These are phyloP conservation scores for Daldinia decipiens DNA, from an alignment of 495 filamentous ascomycete species.

Conservation along the genomic window DNA sequence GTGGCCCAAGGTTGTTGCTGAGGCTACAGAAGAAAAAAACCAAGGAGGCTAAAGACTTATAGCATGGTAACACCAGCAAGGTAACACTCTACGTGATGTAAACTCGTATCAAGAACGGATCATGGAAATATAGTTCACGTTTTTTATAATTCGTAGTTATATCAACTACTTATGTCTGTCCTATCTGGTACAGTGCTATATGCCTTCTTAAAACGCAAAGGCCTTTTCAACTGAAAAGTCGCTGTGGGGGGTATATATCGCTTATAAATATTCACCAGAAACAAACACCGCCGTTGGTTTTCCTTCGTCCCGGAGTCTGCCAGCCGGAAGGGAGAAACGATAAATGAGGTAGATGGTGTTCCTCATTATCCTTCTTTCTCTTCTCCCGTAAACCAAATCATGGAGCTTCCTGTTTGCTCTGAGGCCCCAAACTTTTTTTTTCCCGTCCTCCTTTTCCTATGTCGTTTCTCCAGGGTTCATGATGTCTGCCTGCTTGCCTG, in stretches of 20 bases:
- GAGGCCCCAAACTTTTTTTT: constrained; percentile 34
- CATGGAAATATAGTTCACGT: neutral
- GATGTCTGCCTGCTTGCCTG: neutral
- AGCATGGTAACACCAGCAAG: neutral
- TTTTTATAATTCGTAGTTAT: constrained; percentile 1
- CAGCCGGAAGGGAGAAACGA: constrained; percentile 31
- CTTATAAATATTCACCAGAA: constrained; percentile 44
- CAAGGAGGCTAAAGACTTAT: neutral
- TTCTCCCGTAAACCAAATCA: constrained; percentile 24
- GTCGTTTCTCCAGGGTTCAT: neutral
- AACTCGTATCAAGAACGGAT: neutral
- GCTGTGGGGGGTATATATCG: constrained; percentile 36
- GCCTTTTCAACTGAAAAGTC: constrained; percentile 20
- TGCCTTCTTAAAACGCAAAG: constrained; percentile 1
- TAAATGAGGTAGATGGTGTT: neutral
- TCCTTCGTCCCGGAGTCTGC: constrained; percentile 39
- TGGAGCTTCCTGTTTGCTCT: constrained; percentile 43
- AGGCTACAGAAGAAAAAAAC: neutral
- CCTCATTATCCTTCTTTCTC: constrained; percentile 8
- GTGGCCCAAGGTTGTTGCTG: neutral
- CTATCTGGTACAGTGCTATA: neutral
- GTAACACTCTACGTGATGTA: neutral
- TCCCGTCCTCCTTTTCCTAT: neutral
- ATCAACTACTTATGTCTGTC: neutral
- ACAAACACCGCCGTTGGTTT: constrained; percentile 41